Percentiles rank a stretch among this genome's conserved stretches.
phyloP scores from a whole-genome alignment of 176 grass and related monocot species.

The Olyra latifolia region DNA sequence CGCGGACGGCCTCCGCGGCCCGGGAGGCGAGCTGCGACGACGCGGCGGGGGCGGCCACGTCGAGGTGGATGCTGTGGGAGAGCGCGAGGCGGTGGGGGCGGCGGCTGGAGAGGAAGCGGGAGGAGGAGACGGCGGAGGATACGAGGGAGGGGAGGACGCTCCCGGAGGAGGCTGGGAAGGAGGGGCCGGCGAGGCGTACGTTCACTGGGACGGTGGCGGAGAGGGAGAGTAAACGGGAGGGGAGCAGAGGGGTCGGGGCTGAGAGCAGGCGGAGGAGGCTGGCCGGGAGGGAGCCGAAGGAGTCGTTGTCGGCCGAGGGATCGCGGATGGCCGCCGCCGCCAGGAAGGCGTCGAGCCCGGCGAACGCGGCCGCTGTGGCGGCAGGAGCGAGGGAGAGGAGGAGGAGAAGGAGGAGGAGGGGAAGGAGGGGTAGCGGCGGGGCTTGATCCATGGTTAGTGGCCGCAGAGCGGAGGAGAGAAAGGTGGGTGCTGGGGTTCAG shows the following conservation, averaged over 20 bases:
- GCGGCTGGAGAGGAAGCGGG: slow-evolving; percentile 52
- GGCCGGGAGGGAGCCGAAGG: slow-evolving; percentile 47
- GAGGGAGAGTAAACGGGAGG: slow-evolving; percentile 54
- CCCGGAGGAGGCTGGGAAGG: slow-evolving; percentile 47
- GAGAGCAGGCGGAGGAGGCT: slow-evolving; percentile 42
- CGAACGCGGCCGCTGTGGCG: not conserved
- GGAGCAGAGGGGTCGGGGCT: not conserved
- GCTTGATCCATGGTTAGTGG: not conserved
- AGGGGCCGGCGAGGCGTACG: slow-evolving; percentile 57
- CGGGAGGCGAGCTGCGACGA: slow-evolving; percentile 27
- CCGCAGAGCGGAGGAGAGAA: not conserved
- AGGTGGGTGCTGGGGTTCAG: slow-evolving; percentile 1
- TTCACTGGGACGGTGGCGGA: slow-evolving; percentile 48
- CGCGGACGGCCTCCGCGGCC: slow-evolving; percentile 33
- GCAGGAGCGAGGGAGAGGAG: slow-evolving; percentile 3
- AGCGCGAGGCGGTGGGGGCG: slow-evolving; percentile 53
- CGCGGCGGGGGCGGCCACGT: slow-evolving; percentile 24
- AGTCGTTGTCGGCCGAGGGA: slow-evolving; percentile 53
- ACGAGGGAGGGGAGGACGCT: slow-evolving; percentile 42
- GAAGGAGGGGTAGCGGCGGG: slow-evolving; percentile 7
- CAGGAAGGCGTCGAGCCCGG: slow-evolving; percentile 69
- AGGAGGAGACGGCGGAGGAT: slow-evolving; percentile 45
- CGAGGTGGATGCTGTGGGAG: slow-evolving; percentile 50
- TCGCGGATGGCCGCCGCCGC: slow-evolving; percentile 39
- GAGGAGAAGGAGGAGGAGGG: not conserved